Evolutionary conservation across 73 alveolate genomes (phyloP).

Genomic region (Paramecium bursaria): DNA sequence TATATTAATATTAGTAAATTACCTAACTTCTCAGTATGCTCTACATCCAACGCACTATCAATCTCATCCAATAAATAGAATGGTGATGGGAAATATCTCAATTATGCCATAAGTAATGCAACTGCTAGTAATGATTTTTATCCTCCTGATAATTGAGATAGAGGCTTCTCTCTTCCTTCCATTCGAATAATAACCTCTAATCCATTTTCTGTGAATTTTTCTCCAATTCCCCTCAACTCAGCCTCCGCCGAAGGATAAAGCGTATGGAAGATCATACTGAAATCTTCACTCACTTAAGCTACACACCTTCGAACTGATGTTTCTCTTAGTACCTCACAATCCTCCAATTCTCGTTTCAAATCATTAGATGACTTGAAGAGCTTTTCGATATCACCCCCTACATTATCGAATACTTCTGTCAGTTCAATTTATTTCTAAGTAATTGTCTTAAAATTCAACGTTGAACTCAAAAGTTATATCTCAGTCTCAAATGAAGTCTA

Average conservation of each 20-base stretch:
- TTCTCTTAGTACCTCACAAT: slow-evolving; percentile 78
- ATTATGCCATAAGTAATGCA: slow-evolving; percentile 89
- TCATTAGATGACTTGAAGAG: no score
- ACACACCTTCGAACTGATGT: slow-evolving; percentile 76
- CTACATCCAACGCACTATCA: slow-evolving; percentile 98
- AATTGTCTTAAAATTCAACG: no score
- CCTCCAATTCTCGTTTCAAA: no score
- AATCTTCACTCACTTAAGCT: slow-evolving; percentile 78
- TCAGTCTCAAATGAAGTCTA: no score
- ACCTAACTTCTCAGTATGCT: slow-evolving; percentile 97
- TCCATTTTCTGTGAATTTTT: slow-evolving; percentile 86
- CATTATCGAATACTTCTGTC: no score
- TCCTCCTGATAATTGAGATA: slow-evolving; percentile 94
- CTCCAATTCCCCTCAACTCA: slow-evolving; percentile 80
- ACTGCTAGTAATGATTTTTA: slow-evolving; percentile 95
- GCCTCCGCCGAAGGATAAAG: slow-evolving; percentile 94
- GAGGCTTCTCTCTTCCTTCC: slow-evolving; percentile 89
- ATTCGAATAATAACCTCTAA: slow-evolving; percentile 95
- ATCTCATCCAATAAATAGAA: slow-evolving; percentile 98
- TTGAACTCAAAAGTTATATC: no score
- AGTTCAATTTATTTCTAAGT: no score
- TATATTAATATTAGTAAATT: background rate
- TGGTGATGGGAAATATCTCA: slow-evolving; percentile 94
- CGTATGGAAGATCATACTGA: slow-evolving; percentile 87
- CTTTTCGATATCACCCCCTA: no score